A percentile compares a stretch with the other conserved stretches of the same genome.
Conservation (phyloP, 2,329 filamentous ascomycete genomes). For the Alternaria hordeiaustralica region DNA sequence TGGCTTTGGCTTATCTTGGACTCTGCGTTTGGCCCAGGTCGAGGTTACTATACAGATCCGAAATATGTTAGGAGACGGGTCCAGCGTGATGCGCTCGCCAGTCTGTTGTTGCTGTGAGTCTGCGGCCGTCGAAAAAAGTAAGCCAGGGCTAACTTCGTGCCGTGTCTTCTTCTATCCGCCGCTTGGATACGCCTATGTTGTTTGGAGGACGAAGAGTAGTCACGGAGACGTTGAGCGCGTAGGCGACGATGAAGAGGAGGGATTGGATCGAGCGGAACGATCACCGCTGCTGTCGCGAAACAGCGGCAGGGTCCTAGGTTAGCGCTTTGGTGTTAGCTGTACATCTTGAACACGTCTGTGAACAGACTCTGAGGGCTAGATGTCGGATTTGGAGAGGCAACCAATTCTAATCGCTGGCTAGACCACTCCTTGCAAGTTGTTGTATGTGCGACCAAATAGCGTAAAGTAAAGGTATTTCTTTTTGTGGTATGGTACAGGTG, state of each 20-base stretch:
- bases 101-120: background rate
- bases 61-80: background rate
- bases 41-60: background rate
- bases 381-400: background rate
- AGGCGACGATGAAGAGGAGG: background rate
- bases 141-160: background rate
- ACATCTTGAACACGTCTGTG: background rate
- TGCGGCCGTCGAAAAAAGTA: background rate
- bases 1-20: slow-evolving; percentile 3
- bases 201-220: background rate
- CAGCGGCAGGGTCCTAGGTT: background rate
- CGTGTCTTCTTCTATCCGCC: slow-evolving; percentile 2
- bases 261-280: background rate
- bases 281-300: background rate
- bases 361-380: background rate
- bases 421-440: background rate
- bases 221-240: background rate
- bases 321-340: background rate
- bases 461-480: background rate
- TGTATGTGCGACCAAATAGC: background rate
- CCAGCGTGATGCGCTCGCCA: background rate
- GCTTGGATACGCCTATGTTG: background rate
- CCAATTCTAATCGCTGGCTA: background rate
- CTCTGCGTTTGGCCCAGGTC: background rate
- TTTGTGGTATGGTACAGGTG: background rate